Evolutionary conservation across 2,329 filamentous ascomycete genomes (phyloP).

Genomic region (Ceratocystis cubensis): DNA sequence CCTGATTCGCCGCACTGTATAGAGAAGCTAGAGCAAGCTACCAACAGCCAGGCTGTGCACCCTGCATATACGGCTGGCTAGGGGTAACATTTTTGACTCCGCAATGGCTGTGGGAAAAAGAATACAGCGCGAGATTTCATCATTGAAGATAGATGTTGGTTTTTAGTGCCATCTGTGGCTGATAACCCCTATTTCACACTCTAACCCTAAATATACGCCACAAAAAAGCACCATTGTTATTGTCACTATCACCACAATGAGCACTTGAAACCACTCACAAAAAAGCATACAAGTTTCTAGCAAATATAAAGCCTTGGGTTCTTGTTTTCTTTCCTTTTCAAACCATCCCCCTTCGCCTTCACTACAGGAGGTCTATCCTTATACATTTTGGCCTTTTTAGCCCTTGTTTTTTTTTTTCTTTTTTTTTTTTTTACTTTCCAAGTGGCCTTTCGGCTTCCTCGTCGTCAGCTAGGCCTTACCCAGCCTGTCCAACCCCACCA

Average conservation of each 20-base stretch:
- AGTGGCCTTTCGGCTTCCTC: background rate
- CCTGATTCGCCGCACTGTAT: background rate
- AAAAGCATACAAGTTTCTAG: background rate
- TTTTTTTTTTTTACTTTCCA: background rate
- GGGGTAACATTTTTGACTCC: background rate
- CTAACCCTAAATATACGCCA: background rate
- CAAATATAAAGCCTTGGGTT: background rate
- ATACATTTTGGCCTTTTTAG: background rate
- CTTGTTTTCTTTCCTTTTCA: background rate
- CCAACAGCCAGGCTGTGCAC: background rate
- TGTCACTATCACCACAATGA: constrained; percentile 1
- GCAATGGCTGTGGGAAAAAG: background rate
- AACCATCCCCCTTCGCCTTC: background rate
- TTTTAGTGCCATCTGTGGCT: background rate
- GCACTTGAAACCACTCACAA: background rate
- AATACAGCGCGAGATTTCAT: background rate
- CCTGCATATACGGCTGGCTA: background rate
- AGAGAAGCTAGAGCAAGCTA: constrained; percentile 2
- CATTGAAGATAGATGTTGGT: background rate
- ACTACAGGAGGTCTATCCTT: background rate
- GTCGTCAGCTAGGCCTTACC: background rate
- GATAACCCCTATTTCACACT: background rate
- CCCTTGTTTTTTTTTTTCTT: background rate
- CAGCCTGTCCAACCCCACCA: background rate
- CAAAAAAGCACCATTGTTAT: background rate